Percentiles rank a stretch among this genome's conserved stretches.
phyloP scores from a whole-genome alignment of 148 eudicot species.

The Nepenthes gracilis region DNA sequence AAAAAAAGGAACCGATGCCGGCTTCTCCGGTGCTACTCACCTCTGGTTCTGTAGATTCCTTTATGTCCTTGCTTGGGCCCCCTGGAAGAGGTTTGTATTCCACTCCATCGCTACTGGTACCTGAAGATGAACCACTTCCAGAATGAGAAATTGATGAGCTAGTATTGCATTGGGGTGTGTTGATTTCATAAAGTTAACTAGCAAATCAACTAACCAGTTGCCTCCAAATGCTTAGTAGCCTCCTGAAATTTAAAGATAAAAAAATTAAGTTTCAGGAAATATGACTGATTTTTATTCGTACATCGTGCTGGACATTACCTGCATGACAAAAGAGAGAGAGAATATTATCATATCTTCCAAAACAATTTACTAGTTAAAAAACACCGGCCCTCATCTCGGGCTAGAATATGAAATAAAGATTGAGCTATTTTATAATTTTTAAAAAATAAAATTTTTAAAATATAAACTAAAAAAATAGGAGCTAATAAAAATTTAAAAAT shows the following conservation, averaged over 20 bases:
- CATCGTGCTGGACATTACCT: not conserved
- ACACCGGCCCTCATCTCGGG: too few relatives aligned
- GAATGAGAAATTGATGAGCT: not conserved
- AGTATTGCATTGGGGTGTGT: not conserved
- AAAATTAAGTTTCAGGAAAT: not conserved
- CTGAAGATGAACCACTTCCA: conserved; percentile 13
- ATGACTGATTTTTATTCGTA: not conserved
- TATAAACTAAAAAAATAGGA: too few relatives aligned
- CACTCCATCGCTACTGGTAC: conserved; percentile 31
- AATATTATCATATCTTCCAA: too few relatives aligned
- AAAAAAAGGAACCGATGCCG: too few relatives aligned
- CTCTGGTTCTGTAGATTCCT: conserved; percentile 20
- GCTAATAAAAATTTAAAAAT: too few relatives aligned
- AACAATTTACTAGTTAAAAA: too few relatives aligned
- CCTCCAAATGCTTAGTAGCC: conserved; percentile 1
- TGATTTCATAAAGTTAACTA: not conserved
- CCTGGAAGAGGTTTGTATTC: conserved; percentile 64
- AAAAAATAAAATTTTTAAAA: too few relatives aligned
- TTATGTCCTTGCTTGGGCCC: conserved; percentile 33
- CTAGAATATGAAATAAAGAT: too few relatives aligned
- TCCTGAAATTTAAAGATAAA: conserved; percentile 6
- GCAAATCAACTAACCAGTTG: conserved; percentile 4
- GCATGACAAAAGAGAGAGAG: too few relatives aligned
- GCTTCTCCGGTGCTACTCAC: conserved; percentile 13
- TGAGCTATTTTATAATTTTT: too few relatives aligned